Percentiles rank a stretch among this genome's conserved stretches.
Evolutionary conservation across 768 basidiomycete species (phyloP).

Genomic region (Tricholoma saponaceum): DNA sequence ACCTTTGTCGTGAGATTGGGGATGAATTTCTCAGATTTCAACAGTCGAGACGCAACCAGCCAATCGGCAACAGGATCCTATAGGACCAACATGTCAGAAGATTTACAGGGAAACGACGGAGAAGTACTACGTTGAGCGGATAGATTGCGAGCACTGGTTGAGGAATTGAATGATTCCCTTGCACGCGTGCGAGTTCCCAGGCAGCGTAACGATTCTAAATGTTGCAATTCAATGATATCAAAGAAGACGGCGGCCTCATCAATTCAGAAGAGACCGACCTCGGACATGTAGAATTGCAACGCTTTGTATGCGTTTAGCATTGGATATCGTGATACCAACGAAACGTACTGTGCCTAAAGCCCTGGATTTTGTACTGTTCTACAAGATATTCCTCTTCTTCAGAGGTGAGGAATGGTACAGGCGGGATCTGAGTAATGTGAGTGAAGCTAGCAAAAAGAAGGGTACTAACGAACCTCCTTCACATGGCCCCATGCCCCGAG

Average conservation of each 20-base stretch:
- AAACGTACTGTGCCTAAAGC: constrained; percentile 58
- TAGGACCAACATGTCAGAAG: background rate
- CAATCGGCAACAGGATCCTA: constrained; percentile 51
- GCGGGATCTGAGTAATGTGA: constrained; percentile 45
- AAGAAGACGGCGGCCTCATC: too few relatives aligned
- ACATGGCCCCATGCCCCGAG: constrained; percentile 48
- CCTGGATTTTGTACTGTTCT: constrained; percentile 52
- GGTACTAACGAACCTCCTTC: constrained; percentile 30
- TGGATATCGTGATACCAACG: background rate
- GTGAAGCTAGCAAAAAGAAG: background rate
- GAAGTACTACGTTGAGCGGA: constrained; percentile 31
- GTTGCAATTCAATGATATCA: background rate
- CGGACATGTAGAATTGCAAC: constrained; percentile 59
- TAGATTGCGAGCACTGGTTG: constrained; percentile 41
- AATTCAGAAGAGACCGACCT: constrained; percentile 28
- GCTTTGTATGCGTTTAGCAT: constrained; percentile 31
- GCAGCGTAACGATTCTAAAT: constrained; percentile 37
- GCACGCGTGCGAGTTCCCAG: constrained; percentile 36
- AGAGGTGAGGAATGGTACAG: constrained; percentile 53
- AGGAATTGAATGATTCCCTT: constrained; percentile 42
- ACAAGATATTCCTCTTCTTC: constrained; percentile 72
- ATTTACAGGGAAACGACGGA: background rate
- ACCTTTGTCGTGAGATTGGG: constrained; percentile 39
- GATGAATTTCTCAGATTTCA: constrained; percentile 34
- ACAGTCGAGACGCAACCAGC: constrained; percentile 24